Percentiles rank a stretch among this genome's conserved stretches.
phyloP scores from a whole-genome alignment of 257 asterid genomes.

The Buddleja alternifolia region DNA sequence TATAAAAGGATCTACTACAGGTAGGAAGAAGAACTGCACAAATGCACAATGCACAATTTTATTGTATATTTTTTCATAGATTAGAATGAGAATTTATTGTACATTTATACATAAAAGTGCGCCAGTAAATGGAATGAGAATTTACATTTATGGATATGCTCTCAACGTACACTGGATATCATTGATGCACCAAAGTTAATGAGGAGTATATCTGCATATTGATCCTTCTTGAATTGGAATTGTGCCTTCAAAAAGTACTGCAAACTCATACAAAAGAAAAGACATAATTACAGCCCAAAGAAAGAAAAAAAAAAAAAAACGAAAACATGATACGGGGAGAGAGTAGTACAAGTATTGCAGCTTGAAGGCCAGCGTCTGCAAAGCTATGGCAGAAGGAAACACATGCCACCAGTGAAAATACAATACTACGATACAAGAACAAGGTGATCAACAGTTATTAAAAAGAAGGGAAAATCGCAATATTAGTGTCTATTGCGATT shows the following conservation, averaged over 20 bases:
- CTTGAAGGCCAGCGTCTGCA: slow-evolving; percentile 43
- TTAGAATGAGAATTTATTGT: too few species aligned
- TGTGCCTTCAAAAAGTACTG: slow-evolving; percentile 59
- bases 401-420: slow-evolving; percentile 35
- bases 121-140: neutral
- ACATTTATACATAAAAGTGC: neutral
- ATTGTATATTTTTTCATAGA: neutral
- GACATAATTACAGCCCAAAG: neutral
- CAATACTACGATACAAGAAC: slow-evolving; percentile 33
- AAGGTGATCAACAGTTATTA: neutral
- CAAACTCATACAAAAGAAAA: neutral
- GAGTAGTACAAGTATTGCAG: slow-evolving; percentile 35
- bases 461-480: too few species aligned
- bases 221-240: slow-evolving; percentile 51
- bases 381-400: slow-evolving; percentile 49
- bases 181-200: slow-evolving; percentile 40
- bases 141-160: neutral
- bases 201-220: slow-evolving; percentile 43
- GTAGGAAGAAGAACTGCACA: slow-evolving; percentile 57
- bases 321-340: neutral
- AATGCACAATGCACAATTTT: neutral
- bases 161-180: slow-evolving; percentile 40
- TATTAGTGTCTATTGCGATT: too few species aligned
- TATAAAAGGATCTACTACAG: slow-evolving; percentile 48
- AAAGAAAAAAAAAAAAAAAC: too few species aligned